Evolutionary conservation across 306 rosid species (phyloP).

Genomic region (Inga oerstediana): DNA sequence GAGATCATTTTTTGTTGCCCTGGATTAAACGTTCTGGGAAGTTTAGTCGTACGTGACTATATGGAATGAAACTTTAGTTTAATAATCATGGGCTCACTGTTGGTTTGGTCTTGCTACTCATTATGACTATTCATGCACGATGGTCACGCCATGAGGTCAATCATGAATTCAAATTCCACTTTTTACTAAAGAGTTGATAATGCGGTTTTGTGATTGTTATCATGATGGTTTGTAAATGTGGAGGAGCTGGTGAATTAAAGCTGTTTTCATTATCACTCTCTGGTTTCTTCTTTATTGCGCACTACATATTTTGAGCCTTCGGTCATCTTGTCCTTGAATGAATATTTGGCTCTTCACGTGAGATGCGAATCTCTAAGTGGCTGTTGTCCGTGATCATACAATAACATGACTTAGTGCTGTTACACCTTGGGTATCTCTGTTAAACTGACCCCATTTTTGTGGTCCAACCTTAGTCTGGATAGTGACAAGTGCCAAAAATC

Average conservation of each 20-base stretch:
- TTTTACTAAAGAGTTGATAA: conserved; percentile 16
- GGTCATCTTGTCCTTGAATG: conserved; percentile 18
- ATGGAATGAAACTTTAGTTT: neutral
- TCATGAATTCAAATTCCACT: conserved; percentile 30
- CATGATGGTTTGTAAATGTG: conserved; percentile 16
- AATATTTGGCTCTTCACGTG: neutral
- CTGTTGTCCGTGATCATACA: conserved; percentile 29
- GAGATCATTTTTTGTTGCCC: too few relatives aligned
- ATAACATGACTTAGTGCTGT: conserved; percentile 28
- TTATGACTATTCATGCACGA: conserved; percentile 14
- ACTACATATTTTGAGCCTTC: conserved; percentile 24
- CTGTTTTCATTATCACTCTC: conserved; percentile 19
- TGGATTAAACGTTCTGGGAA: too few relatives aligned
- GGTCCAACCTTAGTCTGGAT: conserved; percentile 23
- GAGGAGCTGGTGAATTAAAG: conserved; percentile 27
- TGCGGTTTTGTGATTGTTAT: conserved; percentile 25
- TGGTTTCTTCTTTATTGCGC: neutral
- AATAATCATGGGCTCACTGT: neutral
- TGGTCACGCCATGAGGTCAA: conserved; percentile 16
- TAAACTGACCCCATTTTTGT: conserved; percentile 22
- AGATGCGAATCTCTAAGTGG: conserved; percentile 18
- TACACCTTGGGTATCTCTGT: neutral
- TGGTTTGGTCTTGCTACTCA: conserved; percentile 4
- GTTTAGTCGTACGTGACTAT: too few relatives aligned
- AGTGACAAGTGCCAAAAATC: conserved; percentile 11